A percentile compares a stretch with the other conserved stretches of the same genome.
These are phyloP conservation scores for Annulohypoxylon maeteangense DNA, from an alignment of 495 filamentous ascomycete species.

Conservation along the genomic window DNA sequence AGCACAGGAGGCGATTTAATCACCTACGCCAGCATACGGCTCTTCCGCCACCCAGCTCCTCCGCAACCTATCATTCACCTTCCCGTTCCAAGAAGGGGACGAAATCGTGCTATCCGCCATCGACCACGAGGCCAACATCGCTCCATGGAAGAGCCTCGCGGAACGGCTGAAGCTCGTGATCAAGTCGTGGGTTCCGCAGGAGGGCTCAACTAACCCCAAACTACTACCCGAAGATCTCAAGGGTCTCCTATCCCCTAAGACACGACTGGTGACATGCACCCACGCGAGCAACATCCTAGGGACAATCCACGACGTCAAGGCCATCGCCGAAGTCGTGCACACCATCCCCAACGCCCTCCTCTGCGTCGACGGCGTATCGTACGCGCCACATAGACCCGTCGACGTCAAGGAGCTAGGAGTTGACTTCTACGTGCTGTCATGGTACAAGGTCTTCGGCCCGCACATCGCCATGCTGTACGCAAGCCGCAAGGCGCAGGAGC, in stretches of 20 bases:
- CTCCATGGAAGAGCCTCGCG: constrained; percentile 74
- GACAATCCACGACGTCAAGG: constrained; percentile 70
- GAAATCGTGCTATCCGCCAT: constrained; percentile 74
- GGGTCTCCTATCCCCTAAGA: constrained; percentile 66
- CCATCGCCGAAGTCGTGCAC: constrained; percentile 65
- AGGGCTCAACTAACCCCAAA: constrained; percentile 57
- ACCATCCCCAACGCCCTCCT: constrained; percentile 52
- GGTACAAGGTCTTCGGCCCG: constrained; percentile 82
- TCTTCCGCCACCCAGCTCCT: constrained; percentile 78
- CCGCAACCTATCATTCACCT: constrained; percentile 71
- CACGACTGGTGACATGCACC: constrained; percentile 73
- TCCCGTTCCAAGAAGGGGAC: constrained; percentile 66
- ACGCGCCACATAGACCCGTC: constrained; percentile 73
- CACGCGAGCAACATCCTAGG: constrained; percentile 78
- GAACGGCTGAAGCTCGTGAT: constrained; percentile 63
- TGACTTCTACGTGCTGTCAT: constrained; percentile 79
- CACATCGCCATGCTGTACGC: constrained; percentile 76
- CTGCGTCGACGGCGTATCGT: constrained; percentile 72
- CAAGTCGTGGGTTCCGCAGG: constrained; percentile 72
- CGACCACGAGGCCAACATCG: constrained; percentile 79
- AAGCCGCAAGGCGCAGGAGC: constrained; percentile 56
- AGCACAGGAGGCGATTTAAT: not conserved
- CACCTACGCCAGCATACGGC: constrained; percentile 64
- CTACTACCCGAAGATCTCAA: constrained; percentile 64
- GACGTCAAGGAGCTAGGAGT: constrained; percentile 73